phyloP scores from a whole-genome alignment of 2,329 filamentous ascomycete species.

The Colletotrichum tropicale region DNA sequence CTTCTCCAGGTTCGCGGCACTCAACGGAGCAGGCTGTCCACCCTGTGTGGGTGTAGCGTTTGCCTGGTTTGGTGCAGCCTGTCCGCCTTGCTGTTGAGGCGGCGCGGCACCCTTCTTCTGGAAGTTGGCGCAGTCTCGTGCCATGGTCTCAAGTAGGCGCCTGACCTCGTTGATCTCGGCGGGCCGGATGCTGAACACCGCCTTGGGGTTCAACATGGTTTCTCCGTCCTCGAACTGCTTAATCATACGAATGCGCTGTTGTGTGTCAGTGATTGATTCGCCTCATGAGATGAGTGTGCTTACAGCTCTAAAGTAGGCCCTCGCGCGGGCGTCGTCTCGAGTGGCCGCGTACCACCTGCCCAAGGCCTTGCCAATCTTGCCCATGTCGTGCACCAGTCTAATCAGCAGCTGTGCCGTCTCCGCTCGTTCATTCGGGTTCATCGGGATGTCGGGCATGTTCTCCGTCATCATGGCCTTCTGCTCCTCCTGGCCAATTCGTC shows the following conservation, averaged over 20 bases:
- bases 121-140: constrained; percentile 46
- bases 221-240: constrained; percentile 59
- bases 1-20: constrained; percentile 55
- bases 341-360: constrained; percentile 53
- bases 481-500: constrained; percentile 43
- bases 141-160: constrained; percentile 56
- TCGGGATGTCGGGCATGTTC: constrained; percentile 47
- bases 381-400: constrained; percentile 45
- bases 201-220: constrained; percentile 47
- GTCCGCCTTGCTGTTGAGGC: background rate
- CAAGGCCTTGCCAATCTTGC: constrained; percentile 48
- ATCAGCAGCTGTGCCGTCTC: constrained; percentile 50
- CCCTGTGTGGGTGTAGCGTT: background rate
- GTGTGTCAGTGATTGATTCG: constrained; percentile 33
- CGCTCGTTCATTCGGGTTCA: constrained; percentile 47
- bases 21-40: constrained; percentile 36
- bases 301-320: constrained; percentile 58
- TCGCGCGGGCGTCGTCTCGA: constrained; percentile 53
- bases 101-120: constrained; percentile 25
- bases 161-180: constrained; percentile 56
- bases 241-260: constrained; percentile 55
- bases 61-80: constrained; percentile 28
- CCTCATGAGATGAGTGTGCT: constrained; percentile 28
- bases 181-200: constrained; percentile 55
- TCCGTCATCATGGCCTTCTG: constrained; percentile 42